Percentiles rank a stretch among this genome's conserved stretches.
Evolutionary conservation across 495 filamentous ascomycete species (phyloP).

Genomic region (Podospora fimiseda): DNA sequence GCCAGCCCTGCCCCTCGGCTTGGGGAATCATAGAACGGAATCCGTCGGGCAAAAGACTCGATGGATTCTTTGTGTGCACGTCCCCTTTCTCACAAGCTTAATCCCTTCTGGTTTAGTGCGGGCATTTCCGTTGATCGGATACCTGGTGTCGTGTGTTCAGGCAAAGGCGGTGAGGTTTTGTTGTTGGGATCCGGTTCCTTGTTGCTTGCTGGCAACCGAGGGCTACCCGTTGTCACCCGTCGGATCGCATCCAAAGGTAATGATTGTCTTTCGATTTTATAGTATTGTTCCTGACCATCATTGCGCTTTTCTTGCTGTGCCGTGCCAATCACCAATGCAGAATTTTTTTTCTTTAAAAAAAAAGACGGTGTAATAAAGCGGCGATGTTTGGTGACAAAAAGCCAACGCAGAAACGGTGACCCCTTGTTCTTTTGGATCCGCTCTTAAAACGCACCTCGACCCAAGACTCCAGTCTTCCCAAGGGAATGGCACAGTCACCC

Average conservation of each 20-base stretch:
- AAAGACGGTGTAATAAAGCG: background rate
- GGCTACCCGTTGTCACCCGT: background rate
- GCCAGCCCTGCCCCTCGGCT: no score
- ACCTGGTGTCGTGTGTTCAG: background rate
- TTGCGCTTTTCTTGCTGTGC: no score
- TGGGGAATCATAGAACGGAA: no score
- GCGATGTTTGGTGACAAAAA: background rate
- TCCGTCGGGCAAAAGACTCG: no score
- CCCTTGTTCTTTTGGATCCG: background rate
- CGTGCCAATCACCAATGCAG: slow-evolving; percentile 5
- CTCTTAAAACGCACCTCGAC: background rate
- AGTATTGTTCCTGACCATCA: slow-evolving; percentile 14
- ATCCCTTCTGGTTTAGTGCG: background rate
- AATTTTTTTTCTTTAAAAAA: background rate
- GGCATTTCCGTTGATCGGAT: background rate
- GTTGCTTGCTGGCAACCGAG: background rate
- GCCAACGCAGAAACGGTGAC: background rate
- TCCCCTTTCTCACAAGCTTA: background rate
- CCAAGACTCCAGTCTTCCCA: no score
- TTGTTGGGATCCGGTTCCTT: background rate
- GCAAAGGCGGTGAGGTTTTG: background rate
- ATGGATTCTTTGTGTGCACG: background rate
- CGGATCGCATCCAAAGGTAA: background rate
- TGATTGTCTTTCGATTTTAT: slow-evolving; percentile 9
- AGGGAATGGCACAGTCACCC: background rate